Percentiles rank a stretch among this genome's conserved stretches.
phyloP scores from a whole-genome alignment of 306 rosid genomes.

The Quercus glauca region DNA sequence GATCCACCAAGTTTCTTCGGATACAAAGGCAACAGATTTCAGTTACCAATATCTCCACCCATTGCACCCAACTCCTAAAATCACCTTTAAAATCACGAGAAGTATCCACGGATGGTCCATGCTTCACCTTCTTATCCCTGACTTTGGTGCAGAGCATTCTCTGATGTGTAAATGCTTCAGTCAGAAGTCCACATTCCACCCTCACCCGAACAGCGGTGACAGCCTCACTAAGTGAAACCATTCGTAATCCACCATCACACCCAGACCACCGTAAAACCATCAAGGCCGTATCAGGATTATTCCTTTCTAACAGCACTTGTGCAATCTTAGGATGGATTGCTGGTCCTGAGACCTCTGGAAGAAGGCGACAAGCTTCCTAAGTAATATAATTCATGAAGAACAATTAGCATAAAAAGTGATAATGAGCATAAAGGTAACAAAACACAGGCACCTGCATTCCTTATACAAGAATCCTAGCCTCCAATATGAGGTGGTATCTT shows the following conservation, averaged over 20 bases:
- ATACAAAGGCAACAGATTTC: conserved; percentile 94
- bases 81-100: conserved; percentile 41
- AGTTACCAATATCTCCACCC: conserved; percentile 85
- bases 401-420: conserved; percentile 9
- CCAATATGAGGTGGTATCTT: too few species aligned
- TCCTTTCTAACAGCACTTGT: conserved; percentile 88
- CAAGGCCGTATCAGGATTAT: conserved; percentile 82
- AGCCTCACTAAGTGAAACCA: conserved; percentile 80
- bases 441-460: neutral
- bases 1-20: conserved; percentile 84
- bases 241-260: conserved; percentile 59
- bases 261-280: conserved; percentile 95
- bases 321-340: conserved; percentile 90
- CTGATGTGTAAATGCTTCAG: conserved; percentile 93
- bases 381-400: conserved; percentile 22
- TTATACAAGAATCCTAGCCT: neutral
- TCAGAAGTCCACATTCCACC: conserved; percentile 93
- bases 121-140: conserved; percentile 54
- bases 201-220: conserved; percentile 94
- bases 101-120: conserved; percentile 39
- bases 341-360: conserved; percentile 88
- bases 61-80: conserved; percentile 51
- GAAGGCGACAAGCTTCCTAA: conserved; percentile 88
- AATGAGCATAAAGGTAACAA: neutral
- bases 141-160: conserved; percentile 68